Evolutionary conservation across 169 alveolate genomes (phyloP).

Genomic region (Babesia divergens): DNA sequence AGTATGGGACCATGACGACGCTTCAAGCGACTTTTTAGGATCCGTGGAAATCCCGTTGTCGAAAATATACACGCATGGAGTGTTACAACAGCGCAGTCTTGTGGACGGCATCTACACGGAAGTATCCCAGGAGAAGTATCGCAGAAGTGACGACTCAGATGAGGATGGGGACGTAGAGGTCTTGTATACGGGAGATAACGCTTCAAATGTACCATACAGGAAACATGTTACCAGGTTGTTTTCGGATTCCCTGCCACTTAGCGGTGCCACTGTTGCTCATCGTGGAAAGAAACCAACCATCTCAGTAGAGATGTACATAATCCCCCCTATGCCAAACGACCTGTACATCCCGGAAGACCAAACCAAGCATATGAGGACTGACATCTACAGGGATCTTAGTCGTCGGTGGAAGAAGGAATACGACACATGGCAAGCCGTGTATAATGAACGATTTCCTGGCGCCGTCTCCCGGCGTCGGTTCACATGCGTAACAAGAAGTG

Average conservation of each 20-base stretch:
- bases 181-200: conserved; percentile 48
- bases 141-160: neutral
- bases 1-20: conserved; percentile 80
- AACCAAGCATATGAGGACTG: conserved; percentile 46
- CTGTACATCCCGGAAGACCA: conserved; percentile 63
- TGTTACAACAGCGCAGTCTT: conserved; percentile 55
- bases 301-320: conserved; percentile 69
- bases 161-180: neutral
- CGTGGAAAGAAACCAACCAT: conserved; percentile 68
- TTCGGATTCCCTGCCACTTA: conserved; percentile 38
- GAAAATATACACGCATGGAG: conserved; percentile 71
- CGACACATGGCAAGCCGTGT: conserved; percentile 73
- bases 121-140: neutral
- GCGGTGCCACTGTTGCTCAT: conserved; percentile 59
- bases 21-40: conserved; percentile 78
- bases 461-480: conserved; percentile 64
- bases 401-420: conserved; percentile 78
- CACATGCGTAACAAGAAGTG: conserved; percentile 20
- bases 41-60: conserved; percentile 76
- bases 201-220: conserved; percentile 54
- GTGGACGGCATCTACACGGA: conserved; percentile 66
- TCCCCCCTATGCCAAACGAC: conserved; percentile 76
- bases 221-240: conserved; percentile 35
- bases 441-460: conserved; percentile 77
- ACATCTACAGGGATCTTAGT: conserved; percentile 62